phyloP scores from a whole-genome alignment of 345 rosid genomes.

The Mangifera indica region DNA sequence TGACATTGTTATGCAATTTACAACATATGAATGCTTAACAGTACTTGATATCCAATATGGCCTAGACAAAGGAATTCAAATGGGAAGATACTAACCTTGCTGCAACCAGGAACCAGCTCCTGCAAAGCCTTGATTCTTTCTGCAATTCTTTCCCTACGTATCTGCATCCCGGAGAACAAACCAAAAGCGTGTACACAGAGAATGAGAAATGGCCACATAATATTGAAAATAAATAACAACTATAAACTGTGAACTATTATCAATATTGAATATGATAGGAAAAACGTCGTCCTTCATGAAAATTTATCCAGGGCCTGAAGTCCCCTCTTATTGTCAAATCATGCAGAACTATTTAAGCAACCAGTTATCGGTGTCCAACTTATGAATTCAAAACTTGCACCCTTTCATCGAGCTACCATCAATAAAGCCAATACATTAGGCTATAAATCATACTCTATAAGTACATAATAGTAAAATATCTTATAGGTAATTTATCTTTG shows the following conservation, averaged over 20 bases:
- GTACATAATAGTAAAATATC: no score
- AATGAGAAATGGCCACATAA: background rate
- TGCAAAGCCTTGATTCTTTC: slow-evolving; percentile 76
- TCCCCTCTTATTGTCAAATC: no score
- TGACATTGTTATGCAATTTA: background rate
- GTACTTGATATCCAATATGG: no score
- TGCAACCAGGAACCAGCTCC: slow-evolving; percentile 73
- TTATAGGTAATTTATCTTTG: no score
- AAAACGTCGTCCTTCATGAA: no score
- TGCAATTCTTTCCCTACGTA: slow-evolving; percentile 72
- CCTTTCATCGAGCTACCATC: background rate
- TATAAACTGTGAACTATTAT: background rate
- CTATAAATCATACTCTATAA: background rate
- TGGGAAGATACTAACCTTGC: slow-evolving; percentile 42
- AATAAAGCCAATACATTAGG: background rate
- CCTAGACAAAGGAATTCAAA: no score
- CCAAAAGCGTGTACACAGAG: background rate
- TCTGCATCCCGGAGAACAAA: slow-evolving; percentile 31
- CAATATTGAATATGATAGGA: background rate
- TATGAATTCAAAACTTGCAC: no score
- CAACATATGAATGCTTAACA: background rate
- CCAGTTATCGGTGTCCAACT: background rate
- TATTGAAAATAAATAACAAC: background rate
- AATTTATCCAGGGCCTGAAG: background rate
- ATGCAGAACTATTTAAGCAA: background rate